phyloP scores from a whole-genome alignment of 2,329 filamentous ascomycete genomes.

The Cladophialophora yegresii region DNA sequence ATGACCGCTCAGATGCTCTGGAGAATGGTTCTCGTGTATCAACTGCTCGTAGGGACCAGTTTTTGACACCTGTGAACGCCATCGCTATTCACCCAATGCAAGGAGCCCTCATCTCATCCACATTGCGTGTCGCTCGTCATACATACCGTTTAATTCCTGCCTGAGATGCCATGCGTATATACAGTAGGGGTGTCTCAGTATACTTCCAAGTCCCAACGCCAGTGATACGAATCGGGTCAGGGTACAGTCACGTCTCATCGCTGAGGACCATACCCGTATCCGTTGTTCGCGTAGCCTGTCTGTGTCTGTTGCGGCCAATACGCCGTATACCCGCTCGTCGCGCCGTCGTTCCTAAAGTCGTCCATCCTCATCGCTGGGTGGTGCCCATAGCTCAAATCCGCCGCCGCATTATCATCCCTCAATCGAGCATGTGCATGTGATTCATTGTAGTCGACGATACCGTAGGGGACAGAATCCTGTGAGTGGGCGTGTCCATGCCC shows the following conservation, averaged over 20 bases:
- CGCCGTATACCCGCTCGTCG: slow-evolving; percentile 7
- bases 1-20: too few species aligned
- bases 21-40: too few species aligned
- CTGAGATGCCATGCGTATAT: too few species aligned
- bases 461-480: slow-evolving; percentile 21
- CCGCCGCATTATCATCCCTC: slow-evolving; percentile 10
- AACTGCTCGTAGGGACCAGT: too few species aligned
- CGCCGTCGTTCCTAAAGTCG: slow-evolving; percentile 7
- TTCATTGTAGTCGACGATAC: slow-evolving; percentile 19
- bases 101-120: too few species aligned
- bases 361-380: slow-evolving; percentile 15
- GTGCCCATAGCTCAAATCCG: slow-evolving; percentile 6
- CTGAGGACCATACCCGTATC: slow-evolving; percentile 22
- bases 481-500: slow-evolving; percentile 6
- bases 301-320: not conserved
- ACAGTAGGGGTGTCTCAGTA: too few species aligned
- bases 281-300: slow-evolving; percentile 14
- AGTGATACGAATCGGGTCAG: too few species aligned
- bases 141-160: too few species aligned
- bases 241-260: slow-evolving; percentile 10
- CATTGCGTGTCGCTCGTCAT: too few species aligned
- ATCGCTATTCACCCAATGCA: too few species aligned
- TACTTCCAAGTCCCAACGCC: not conserved
- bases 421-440: not conserved
- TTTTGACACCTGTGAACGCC: too few species aligned